A percentile compares a stretch with the other conserved stretches of the same genome.
Evolutionary conservation across 2,329 filamentous ascomycete genomes (phyloP).

Genomic region (Ascochyta clinopodiicola): DNA sequence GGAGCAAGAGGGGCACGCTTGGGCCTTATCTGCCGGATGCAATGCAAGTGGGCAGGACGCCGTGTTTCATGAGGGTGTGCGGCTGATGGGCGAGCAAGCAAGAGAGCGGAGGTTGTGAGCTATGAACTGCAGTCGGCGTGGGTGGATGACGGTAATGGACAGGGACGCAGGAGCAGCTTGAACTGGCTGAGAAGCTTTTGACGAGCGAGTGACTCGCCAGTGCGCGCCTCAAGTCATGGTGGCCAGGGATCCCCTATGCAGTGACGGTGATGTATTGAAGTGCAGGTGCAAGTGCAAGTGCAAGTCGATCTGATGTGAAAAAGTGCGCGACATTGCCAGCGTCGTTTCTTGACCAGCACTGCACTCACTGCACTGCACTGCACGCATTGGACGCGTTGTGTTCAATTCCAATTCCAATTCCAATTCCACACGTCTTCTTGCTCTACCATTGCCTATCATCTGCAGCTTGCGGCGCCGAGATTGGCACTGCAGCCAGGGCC

Average conservation of each 20-base stretch:
- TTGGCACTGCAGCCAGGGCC: constrained; percentile 13
- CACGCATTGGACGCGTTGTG: too few species aligned
- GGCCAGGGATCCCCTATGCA: neutral
- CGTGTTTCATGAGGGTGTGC: constrained; percentile 16
- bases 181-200: constrained; percentile 2
- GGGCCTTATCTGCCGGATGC: constrained; percentile 1
- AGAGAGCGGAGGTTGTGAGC: neutral
- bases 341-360: neutral
- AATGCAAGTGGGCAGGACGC: neutral
- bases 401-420: neutral
- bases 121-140: too few species aligned
- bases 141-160: neutral
- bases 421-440: neutral
- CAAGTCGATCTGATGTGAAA: constrained; percentile 3
- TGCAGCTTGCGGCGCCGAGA: constrained; percentile 10
- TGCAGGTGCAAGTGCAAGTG: neutral
- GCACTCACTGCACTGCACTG: too few species aligned
- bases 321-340: constrained; percentile 1
- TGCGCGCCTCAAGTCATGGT: neutral
- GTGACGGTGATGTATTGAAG: neutral
- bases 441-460: neutral
- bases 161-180: neutral
- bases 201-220: constrained; percentile 2
- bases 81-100: constrained; percentile 14
- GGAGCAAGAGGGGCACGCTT: constrained; percentile 5